Evolutionary conservation across 2,329 filamentous ascomycete genomes (phyloP).

Genomic region (Colletotrichum coccodes): DNA sequence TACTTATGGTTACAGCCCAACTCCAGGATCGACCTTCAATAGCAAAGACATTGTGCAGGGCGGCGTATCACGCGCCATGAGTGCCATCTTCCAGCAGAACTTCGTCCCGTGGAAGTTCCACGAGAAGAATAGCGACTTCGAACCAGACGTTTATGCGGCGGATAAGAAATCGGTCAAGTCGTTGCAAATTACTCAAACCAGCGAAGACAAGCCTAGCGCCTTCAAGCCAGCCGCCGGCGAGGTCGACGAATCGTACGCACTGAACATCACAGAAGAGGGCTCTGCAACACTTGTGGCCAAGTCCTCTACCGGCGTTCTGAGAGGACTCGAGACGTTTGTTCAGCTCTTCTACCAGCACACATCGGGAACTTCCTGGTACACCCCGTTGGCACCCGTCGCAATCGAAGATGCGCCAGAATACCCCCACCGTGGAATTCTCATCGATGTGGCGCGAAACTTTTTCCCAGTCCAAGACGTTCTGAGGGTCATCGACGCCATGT

Average conservation of each 20-base stretch:
- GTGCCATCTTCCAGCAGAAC: conserved; percentile 72
- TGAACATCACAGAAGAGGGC: conserved; percentile 69
- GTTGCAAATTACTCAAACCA: conserved; percentile 72
- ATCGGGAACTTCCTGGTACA: conserved; percentile 69
- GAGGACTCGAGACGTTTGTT: conserved; percentile 79
- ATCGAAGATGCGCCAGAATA: conserved; percentile 82
- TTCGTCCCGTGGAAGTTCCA: conserved; percentile 85
- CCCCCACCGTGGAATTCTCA: conserved; percentile 79
- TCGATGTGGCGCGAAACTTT: conserved; percentile 81
- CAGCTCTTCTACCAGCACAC: conserved; percentile 84
- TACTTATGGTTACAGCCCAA: conserved; percentile 54
- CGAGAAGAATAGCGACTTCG: conserved; percentile 69
- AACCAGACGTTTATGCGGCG: conserved; percentile 61
- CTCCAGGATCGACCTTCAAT: conserved; percentile 49
- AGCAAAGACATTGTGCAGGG: conserved; percentile 65
- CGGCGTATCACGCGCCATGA: conserved; percentile 68
- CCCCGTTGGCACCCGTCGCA: conserved; percentile 73
- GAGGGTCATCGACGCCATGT: conserved; percentile 79
- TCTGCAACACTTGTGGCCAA: conserved; percentile 70
- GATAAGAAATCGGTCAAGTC: conserved; percentile 62
- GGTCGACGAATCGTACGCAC: conserved; percentile 80
- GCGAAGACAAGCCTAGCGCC: conserved; percentile 61
- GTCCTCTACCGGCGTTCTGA: conserved; percentile 75
- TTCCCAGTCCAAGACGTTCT: conserved; percentile 75
- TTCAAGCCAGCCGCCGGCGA: conserved; percentile 70